These are phyloP conservation scores for Magnolia sinica DNA, from an alignment of 164 flowering plant species.

Conservation along the genomic window DNA sequence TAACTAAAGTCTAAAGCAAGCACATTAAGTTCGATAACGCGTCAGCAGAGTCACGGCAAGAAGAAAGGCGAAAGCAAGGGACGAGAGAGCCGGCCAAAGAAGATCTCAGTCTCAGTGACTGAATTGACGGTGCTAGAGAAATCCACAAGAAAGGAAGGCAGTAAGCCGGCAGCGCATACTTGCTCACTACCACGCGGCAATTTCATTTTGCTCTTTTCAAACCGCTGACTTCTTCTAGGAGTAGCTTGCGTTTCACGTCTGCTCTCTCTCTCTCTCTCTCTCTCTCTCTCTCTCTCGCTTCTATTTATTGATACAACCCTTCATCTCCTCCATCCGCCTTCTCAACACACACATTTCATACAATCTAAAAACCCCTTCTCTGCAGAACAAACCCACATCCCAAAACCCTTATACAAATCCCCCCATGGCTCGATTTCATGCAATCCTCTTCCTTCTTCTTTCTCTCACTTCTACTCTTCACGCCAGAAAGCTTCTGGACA, in stretches of 20 bases:
- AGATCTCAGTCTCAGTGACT: neutral
- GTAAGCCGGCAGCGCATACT: neutral
- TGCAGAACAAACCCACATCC: neutral
- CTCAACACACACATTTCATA: neutral
- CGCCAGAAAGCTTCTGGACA: conserved; percentile 31
- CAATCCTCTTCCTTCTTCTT: conserved; percentile 11
- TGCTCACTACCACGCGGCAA: no score
- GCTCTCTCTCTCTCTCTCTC: neutral
- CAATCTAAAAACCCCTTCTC: neutral
- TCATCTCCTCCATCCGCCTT: neutral
- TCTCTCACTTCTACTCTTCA: conserved; percentile 14
- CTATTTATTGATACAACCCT: neutral
- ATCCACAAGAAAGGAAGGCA: neutral
- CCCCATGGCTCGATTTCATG: neutral
- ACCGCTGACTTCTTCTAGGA: neutral
- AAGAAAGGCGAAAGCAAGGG: neutral
- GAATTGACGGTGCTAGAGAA: neutral
- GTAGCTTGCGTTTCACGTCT: neutral
- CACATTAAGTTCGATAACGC: no score
- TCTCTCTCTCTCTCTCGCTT: neutral
- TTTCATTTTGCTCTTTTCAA: neutral
- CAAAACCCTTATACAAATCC: neutral
- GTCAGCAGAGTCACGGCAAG: no score
- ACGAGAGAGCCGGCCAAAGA: neutral
- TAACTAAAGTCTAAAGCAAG: no score